phyloP scores from a whole-genome alignment of 225 moss, liverwort and hornwort species.

The Ulota crispa region DNA sequence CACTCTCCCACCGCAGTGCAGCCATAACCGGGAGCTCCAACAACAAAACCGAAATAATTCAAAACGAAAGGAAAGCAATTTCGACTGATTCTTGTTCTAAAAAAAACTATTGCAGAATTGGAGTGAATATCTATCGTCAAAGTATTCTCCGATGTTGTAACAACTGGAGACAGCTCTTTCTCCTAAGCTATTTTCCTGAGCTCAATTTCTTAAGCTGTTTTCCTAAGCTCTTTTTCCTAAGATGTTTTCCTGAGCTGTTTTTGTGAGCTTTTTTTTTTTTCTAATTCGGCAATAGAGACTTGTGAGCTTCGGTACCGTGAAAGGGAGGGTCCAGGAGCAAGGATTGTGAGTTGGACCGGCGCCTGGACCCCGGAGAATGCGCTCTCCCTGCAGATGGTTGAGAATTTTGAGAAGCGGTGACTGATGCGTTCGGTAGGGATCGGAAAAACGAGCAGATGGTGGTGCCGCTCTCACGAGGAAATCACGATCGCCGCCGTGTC shows the following conservation, averaged over 20 bases:
- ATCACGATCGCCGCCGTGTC: neutral
- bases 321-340: neutral
- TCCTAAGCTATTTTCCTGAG: too few relatives aligned
- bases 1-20: conserved; percentile 36
- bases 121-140: neutral
- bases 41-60: neutral
- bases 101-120: neutral
- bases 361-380: neutral
- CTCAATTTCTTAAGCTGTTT: too few relatives aligned
- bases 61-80: neutral
- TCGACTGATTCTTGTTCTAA: too few relatives aligned
- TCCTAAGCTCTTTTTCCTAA: too few relatives aligned
- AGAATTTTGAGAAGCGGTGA: neutral
- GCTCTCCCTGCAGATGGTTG: neutral
- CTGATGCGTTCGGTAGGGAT: neutral
- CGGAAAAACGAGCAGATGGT: too few relatives aligned
- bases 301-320: neutral
- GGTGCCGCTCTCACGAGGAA: neutral
- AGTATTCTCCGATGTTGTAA: neutral
- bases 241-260: too few relatives aligned
- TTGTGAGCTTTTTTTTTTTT: too few relatives aligned
- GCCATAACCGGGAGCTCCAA: conserved; percentile 34
- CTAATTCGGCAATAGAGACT: neutral
- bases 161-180: too few relatives aligned
- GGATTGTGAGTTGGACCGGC: neutral